Evolutionary conservation across 2,329 filamentous ascomycete species (phyloP).

Genomic region (Domatiomyces globalis): DNA sequence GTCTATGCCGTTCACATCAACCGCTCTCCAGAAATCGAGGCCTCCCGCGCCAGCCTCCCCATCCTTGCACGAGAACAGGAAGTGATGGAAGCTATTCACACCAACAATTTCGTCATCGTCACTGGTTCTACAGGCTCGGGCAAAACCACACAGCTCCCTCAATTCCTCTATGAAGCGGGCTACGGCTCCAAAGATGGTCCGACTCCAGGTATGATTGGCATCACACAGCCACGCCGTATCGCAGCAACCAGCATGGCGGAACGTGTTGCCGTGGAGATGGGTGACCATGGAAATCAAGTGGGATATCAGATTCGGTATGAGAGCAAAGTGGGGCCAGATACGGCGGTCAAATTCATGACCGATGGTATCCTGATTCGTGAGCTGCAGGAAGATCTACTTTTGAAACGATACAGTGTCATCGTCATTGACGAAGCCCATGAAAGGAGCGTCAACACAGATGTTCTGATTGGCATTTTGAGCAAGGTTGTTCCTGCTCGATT

Average conservation of each 20-base stretch:
- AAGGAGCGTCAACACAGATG: slow-evolving; percentile 92
- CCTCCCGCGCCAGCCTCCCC: slow-evolving; percentile 63
- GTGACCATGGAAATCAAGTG: slow-evolving; percentile 59
- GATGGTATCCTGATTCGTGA: slow-evolving; percentile 91
- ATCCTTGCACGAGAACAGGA: slow-evolving; percentile 92
- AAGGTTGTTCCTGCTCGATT: slow-evolving; percentile 74
- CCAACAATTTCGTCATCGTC: slow-evolving; percentile 76
- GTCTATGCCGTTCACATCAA: slow-evolving; percentile 61
- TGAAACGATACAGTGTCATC: slow-evolving; percentile 83
- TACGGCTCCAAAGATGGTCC: slow-evolving; percentile 67
- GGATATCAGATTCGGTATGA: slow-evolving; percentile 95
- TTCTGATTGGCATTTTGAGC: slow-evolving; percentile 93
- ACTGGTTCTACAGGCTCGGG: slow-evolving; percentile 93
- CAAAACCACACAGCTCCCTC: slow-evolving; percentile 93
- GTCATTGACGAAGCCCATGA: slow-evolving; percentile 97
- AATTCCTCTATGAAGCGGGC: slow-evolving; percentile 88
- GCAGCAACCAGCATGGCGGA: slow-evolving; percentile 95
- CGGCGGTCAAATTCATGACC: slow-evolving; percentile 96
- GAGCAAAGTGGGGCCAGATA: slow-evolving; percentile 62
- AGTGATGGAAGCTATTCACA: slow-evolving; percentile 95
- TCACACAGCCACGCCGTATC: slow-evolving; percentile 88
- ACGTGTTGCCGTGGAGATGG: slow-evolving; percentile 74
- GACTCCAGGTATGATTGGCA: slow-evolving; percentile 80
- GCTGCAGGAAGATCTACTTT: slow-evolving; percentile 72
- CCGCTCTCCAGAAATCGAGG: slow-evolving; percentile 60